Evolutionary conservation across 78 protist genomes (phyloP).

Genomic region (Tieghemostelium lacteum): DNA sequence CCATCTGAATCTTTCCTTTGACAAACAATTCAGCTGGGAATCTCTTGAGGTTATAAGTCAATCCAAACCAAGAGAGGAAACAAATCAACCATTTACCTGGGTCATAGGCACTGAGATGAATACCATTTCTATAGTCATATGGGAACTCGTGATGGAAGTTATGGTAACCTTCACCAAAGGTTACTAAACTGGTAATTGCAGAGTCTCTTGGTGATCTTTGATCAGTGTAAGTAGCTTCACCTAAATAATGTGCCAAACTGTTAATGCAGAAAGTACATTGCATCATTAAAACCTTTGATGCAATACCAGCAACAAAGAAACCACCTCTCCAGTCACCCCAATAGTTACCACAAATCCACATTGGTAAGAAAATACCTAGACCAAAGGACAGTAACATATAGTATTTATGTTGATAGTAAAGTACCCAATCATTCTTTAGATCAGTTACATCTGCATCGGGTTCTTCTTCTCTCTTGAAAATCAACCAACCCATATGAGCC

Average conservation of each 20-base stretch:
- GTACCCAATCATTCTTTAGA: conserved; percentile 49
- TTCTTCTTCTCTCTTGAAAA: conserved; percentile 79
- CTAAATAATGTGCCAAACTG: conserved; percentile 91
- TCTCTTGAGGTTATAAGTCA: conserved; percentile 62
- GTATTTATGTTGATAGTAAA: conserved; percentile 84
- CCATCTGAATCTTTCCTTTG: conserved; percentile 82
- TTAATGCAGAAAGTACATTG: conserved; percentile 93
- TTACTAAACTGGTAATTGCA: conserved; percentile 80
- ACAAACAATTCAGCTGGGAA: conserved; percentile 70
- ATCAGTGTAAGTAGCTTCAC: conserved; percentile 85
- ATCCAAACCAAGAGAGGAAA: conserved; percentile 61
- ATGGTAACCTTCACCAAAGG: conserved; percentile 95
- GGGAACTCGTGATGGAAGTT: conserved; percentile 95
- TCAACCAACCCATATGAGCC: conserved; percentile 94
- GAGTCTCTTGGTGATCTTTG: conserved; percentile 81
- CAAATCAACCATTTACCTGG: conserved; percentile 92
- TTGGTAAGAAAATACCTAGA: conserved; percentile 75
- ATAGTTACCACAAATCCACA: conserved; percentile 64
- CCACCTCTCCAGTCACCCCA: conserved; percentile 90
- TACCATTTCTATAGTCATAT: conserved; percentile 90
- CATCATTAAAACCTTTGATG: conserved; percentile 77
- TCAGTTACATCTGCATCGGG: conserved; percentile 79
- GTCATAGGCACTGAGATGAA: conserved; percentile 84
- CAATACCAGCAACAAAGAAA: conserved; percentile 81
- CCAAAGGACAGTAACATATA: conserved; percentile 65